Evolutionary conservation across 345 rosid species (phyloP).

Genomic region (Salix koriyanagi): DNA sequence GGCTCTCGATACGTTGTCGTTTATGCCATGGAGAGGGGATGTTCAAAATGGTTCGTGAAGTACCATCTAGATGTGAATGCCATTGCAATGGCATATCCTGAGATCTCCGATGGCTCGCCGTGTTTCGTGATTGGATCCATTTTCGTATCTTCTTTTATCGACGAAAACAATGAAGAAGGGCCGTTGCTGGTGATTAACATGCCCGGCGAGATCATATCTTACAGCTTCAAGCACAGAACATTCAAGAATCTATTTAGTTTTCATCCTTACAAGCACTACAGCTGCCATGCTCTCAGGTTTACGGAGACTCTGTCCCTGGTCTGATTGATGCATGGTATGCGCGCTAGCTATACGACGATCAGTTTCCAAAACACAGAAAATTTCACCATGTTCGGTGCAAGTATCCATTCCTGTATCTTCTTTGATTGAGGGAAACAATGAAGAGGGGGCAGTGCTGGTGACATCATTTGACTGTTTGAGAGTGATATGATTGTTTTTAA

Average conservation of each 20-base stretch:
- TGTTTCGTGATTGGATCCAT: not conserved
- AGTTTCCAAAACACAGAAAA: no score
- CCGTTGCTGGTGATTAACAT: not conserved
- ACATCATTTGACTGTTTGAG: no score
- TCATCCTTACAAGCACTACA: not conserved
- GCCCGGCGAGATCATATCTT: not conserved
- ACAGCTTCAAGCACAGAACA: not conserved
- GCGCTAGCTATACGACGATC: no score
- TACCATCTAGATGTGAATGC: not conserved
- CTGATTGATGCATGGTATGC: no score
- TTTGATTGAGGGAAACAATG: no score
- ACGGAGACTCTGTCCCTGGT: no score
- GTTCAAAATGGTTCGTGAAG: not conserved
- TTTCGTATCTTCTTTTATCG: not conserved
- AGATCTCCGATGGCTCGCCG: not conserved
- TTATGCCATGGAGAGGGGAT: conserved; percentile 9
- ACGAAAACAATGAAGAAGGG: not conserved
- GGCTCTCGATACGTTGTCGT: conserved; percentile 4
- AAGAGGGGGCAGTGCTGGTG: no score
- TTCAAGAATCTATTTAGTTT: not conserved
- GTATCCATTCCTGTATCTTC: no score
- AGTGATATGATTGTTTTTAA: no score
- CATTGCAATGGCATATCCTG: conserved; percentile 10
- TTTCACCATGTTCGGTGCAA: no score
- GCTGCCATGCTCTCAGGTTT: no score